Conservation (phyloP, 768 basidiomycete genomes). For the Leccinum longicurvipes region DNA sequence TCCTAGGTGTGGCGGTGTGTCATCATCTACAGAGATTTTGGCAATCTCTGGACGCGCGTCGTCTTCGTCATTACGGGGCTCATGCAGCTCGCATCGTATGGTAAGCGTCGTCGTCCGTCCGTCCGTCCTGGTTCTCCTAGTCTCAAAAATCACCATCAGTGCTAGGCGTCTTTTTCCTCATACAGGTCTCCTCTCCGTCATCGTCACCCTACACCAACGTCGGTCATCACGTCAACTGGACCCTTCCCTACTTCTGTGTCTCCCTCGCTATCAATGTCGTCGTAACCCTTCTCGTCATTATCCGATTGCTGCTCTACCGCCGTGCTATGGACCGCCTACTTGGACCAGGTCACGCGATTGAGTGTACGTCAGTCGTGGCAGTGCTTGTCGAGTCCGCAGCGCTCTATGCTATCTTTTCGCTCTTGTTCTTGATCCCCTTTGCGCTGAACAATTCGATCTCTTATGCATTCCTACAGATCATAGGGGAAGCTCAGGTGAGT, state of each 20-base stretch:
- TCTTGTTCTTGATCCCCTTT: constrained; percentile 29
- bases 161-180: constrained; percentile 23
- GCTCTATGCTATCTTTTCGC: constrained; percentile 26
- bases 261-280: constrained; percentile 27
- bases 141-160: constrained; percentile 5
- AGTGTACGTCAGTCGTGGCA: constrained; percentile 26
- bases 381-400: constrained; percentile 29
- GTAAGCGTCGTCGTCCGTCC: constrained; percentile 9
- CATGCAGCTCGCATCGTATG: constrained; percentile 26
- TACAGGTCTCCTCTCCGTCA: constrained; percentile 24
- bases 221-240: constrained; percentile 20
- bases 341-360: constrained; percentile 22
- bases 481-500: constrained; percentile 34
- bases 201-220: constrained; percentile 25
- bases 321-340: constrained; percentile 12
- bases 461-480: constrained; percentile 33
- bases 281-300: constrained; percentile 23
- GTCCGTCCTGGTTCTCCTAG: neutral
- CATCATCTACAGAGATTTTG: constrained; percentile 26
- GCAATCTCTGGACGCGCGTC: constrained; percentile 5
- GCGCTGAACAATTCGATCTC: constrained; percentile 20
- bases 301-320: constrained; percentile 28
- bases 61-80: constrained; percentile 18
- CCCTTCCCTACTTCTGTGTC: constrained; percentile 25
- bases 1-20: constrained; percentile 29